These are phyloP conservation scores for Fomitopsis pinicola DNA, from an alignment of 1,284 basidiomycete genomes.

Conservation along the genomic window DNA sequence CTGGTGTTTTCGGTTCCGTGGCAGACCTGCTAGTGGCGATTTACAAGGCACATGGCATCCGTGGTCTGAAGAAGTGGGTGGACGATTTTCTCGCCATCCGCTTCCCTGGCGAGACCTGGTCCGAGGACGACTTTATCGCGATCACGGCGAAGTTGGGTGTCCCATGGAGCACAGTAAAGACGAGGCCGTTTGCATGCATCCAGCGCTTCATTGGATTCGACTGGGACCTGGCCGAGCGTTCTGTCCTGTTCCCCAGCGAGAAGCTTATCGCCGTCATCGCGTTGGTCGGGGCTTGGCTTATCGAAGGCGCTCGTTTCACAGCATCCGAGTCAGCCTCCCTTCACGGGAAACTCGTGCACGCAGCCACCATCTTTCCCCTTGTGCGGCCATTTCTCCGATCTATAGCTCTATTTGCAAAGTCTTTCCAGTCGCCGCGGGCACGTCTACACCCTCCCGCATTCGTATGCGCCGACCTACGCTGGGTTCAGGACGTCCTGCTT, in stretches of 20 bases:
- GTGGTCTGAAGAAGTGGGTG: conserved; percentile 41
- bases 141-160: not conserved
- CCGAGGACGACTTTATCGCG: not conserved
- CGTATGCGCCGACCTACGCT: no score
- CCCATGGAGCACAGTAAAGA: not conserved
- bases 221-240: not conserved
- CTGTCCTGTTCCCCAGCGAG: not conserved
- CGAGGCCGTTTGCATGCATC: not conserved
- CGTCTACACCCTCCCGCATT: no score
- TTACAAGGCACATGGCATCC: conserved; percentile 22
- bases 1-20: conserved; percentile 33
- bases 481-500: no score
- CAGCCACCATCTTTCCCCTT: no score
- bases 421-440: no score
- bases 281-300: no score
- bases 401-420: no score
- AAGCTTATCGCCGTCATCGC: not conserved
- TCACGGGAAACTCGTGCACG: no score
- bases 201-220: not conserved
- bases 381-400: no score
- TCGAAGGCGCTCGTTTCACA: no score
- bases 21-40: conserved; percentile 34
- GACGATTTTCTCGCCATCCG: conserved; percentile 33
- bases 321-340: no score
- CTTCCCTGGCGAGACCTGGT: not conserved